These are phyloP conservation scores for Kwoniella dendrophila DNA, from an alignment of 768 basidiomycete species.

Conservation along the genomic window DNA sequence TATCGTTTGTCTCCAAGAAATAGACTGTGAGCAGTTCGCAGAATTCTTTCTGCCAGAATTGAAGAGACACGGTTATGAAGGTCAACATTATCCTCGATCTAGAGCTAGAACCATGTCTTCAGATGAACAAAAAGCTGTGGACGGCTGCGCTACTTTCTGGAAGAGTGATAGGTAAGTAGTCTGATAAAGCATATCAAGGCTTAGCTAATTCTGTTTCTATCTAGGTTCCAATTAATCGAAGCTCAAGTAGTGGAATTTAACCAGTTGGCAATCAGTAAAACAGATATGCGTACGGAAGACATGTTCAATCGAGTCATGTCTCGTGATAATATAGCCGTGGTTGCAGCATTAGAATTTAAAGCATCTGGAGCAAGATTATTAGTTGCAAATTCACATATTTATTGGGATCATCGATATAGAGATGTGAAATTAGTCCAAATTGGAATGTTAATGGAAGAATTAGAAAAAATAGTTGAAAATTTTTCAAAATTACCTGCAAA, in stretches of 20 bases:
- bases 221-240: constrained; percentile 88
- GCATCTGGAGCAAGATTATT: constrained; percentile 84
- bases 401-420: constrained; percentile 87
- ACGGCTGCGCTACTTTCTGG: constrained; percentile 97
- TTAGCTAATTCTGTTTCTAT: neutral
- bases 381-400: constrained; percentile 85
- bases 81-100: constrained; percentile 87
- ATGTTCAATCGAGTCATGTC: constrained; percentile 99
- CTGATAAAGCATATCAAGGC: neutral
- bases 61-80: constrained; percentile 77
- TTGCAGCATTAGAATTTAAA: constrained; percentile 82
- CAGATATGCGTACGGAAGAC: constrained; percentile 76
- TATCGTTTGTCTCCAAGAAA: constrained; percentile 92
- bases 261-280: constrained; percentile 89
- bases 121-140: constrained; percentile 80
- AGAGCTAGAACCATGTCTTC: constrained; percentile 91
- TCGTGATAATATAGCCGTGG: constrained; percentile 88
- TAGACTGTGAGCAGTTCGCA: constrained; percentile 88
- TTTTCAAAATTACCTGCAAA: constrained; percentile 82
- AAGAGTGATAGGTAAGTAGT: constrained; percentile 76
- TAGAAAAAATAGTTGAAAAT: constrained; percentile 81
- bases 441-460: constrained; percentile 87
- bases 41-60: constrained; percentile 82
- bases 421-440: constrained; percentile 98
- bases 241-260: constrained; percentile 92